These are phyloP conservation scores for Hymenoscyphus infarciens DNA, from an alignment of 2,329 filamentous ascomycete species.

Conservation along the genomic window DNA sequence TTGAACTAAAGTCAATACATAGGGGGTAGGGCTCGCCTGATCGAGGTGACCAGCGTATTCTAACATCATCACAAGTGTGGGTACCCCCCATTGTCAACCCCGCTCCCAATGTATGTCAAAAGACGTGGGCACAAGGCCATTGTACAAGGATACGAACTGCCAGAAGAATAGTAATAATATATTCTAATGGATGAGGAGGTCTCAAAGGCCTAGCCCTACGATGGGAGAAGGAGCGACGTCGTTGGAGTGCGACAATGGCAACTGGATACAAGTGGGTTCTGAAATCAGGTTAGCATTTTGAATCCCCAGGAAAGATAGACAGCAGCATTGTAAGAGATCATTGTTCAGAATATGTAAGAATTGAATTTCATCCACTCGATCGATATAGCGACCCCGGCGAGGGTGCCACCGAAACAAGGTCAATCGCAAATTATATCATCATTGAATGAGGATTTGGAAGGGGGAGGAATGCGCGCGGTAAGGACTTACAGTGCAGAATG, in stretches of 20 bases:
- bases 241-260: background rate
- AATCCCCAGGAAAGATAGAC: background rate
- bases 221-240: background rate
- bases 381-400: constrained; percentile 87
- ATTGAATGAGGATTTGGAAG: constrained; percentile 42
- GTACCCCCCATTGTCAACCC: no score
- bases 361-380: constrained; percentile 78
- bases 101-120: no score
- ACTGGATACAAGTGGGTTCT: constrained; percentile 18
- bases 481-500: constrained; percentile 10
- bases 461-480: constrained; percentile 11
- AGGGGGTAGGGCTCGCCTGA: no score
- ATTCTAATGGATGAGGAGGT: no score
- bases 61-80: no score
- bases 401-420: constrained; percentile 77
- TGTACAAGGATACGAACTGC: no score
- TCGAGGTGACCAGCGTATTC: no score
- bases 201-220: background rate
- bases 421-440: constrained; percentile 99
- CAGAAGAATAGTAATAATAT: no score
- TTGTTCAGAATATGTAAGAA: constrained; percentile 98
- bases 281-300: constrained; percentile 17
- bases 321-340: constrained; percentile 20
- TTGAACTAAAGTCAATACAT: background rate
- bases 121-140: background rate